phyloP scores from a whole-genome alignment of 257 asterid species.

The Salvia rosmarinus region DNA sequence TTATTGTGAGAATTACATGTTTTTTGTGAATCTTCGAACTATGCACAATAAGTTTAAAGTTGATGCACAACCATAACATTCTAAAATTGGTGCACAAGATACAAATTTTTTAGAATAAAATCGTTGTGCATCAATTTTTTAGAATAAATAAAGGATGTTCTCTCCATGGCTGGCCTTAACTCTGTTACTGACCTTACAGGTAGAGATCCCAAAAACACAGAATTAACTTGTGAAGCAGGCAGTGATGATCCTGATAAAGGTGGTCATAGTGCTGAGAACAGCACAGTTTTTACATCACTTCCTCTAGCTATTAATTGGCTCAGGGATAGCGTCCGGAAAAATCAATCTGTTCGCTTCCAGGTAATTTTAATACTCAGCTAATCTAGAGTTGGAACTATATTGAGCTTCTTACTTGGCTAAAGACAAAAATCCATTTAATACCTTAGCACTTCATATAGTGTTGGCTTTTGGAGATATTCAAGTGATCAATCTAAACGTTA shows the following conservation, averaged over 20 bases:
- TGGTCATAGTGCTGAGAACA: slow-evolving; percentile 53
- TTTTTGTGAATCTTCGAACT: no score
- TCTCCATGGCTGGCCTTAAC: background rate
- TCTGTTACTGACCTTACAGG: slow-evolving; percentile 44
- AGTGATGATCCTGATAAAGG: slow-evolving; percentile 49
- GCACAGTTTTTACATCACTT: slow-evolving; percentile 80
- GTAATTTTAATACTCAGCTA: slow-evolving; percentile 43
- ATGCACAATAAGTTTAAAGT: no score
- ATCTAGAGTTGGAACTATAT: slow-evolving; percentile 8
- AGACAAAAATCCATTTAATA: no score
- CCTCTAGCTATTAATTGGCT: slow-evolving; percentile 92
- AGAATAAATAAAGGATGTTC: background rate
- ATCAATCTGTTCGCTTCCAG: slow-evolving; percentile 77
- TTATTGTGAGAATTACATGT: no score
- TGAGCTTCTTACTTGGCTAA: background rate
- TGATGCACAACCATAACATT: no score
- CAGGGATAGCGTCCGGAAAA: slow-evolving; percentile 62
- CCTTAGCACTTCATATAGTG: no score
- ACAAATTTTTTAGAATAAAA: no score
- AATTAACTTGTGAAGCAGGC: slow-evolving; percentile 52
- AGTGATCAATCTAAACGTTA: no score
- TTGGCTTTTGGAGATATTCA: no score
- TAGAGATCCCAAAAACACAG: slow-evolving; percentile 55
- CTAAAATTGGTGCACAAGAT: no score
- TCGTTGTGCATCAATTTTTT: no score